Base-by-base conservation (phyloP, 2,329 filamentous ascomycete genomes). In the Colletotrichum neosansevieriae region DNA sequence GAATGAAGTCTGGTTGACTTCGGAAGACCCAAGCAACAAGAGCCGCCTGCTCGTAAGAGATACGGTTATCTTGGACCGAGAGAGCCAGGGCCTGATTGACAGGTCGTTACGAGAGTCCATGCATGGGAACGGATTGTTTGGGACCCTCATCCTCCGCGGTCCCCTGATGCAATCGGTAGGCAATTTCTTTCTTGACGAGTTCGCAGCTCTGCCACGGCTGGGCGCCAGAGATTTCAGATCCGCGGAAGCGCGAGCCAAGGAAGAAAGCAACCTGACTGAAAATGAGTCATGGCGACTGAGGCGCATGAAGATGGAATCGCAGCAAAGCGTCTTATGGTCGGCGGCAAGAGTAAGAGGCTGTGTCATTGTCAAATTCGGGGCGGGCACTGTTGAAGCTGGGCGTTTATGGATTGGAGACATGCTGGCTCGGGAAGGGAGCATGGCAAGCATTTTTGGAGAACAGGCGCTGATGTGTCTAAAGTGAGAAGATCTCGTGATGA, bases 311-410 rank as follows among this genome's bases (percentile, higher is more conserved):
- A 82, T 84, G 75, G 92, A 96, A 77, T 85, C 80, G 69, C 75
- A 79, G 10, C 82, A 86, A 56, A 87, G 87, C 15, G 79, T 97
- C 3, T 82, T 95, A 3, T 97, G 94, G 93, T 94, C 94, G 29
- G 93, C 92, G 12, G 92, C 94, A 13, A 87, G 86, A 29, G 89
- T 97, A 38, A 86, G 94, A 60, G 91, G 93, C 4, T 97, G 95
- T 75, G 91, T 96, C 3, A 86, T 98, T 29, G 91, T 98, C 73
- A 98, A 98, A 78, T 97, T 98, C 77, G 94, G 93, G 1, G 93
- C 94, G 1, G 86, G 85, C 62, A 91, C 91, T 50, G 91, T 97
- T 24, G 94, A 98, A 77, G 91, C 91, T 29, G 94, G 91, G 4
- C 88, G 92, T 72, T 82, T 87, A 53, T 98, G 94, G 94, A 84